phyloP scores from a whole-genome alignment of 2,329 filamentous ascomycete species.

The Scorias spongiosa region DNA sequence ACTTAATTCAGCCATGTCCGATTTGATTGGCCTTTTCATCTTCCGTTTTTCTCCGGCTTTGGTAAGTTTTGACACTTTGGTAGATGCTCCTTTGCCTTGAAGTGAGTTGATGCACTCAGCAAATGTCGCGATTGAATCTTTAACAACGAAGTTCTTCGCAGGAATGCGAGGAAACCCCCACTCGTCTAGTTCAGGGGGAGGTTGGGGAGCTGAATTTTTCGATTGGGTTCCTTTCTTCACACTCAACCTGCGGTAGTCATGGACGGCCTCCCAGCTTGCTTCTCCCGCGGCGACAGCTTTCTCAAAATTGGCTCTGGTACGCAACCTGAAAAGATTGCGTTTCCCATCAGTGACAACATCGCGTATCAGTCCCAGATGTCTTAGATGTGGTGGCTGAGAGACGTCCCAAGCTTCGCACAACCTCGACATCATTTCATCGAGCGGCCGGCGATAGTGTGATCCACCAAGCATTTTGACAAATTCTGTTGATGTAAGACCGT shows the following conservation, averaged over 20 bases:
- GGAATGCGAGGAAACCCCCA: conserved; percentile 32
- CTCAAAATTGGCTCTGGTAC: conserved; percentile 37
- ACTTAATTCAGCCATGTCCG: neutral
- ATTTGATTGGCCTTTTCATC: neutral
- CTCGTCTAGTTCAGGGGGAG: conserved; percentile 24
- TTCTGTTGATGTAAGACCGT: conserved; percentile 35
- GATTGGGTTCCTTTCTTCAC: conserved; percentile 15
- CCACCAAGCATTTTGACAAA: conserved; percentile 27
- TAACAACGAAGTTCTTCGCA: conserved; percentile 21
- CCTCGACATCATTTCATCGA: conserved; percentile 37
- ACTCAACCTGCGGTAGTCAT: conserved; percentile 17
- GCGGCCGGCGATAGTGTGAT: conserved; percentile 36
- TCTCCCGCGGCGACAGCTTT: conserved; percentile 36
- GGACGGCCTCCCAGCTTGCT: conserved; percentile 39
- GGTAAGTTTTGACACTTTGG: neutral
- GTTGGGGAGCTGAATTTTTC: conserved; percentile 17
- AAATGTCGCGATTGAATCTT: conserved; percentile 28
- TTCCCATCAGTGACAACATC: conserved; percentile 36
- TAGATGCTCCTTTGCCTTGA: neutral
- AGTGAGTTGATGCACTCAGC: conserved; percentile 17
- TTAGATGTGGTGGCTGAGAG: conserved; percentile 42
- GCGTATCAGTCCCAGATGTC: conserved; percentile 40
- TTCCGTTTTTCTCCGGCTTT: neutral
- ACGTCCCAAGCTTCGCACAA: conserved; percentile 41
- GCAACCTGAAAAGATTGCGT: conserved; percentile 38